Percentiles rank a stretch among this genome's conserved stretches.
phyloP scores from a whole-genome alignment of 495 filamentous ascomycete species.

The Umbilicaria muhlenbergii region DNA sequence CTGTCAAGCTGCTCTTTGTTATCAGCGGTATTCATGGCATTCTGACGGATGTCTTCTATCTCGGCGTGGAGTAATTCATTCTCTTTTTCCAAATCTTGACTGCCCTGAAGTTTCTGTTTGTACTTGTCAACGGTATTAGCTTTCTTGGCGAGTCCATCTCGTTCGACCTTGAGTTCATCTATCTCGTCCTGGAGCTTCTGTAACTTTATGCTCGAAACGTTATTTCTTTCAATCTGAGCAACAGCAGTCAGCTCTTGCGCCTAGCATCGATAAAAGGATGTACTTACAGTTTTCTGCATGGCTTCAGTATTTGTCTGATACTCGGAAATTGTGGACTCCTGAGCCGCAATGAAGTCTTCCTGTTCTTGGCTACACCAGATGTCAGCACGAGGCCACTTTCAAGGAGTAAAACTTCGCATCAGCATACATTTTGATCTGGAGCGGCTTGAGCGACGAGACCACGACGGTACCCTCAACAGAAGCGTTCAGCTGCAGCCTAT shows the following conservation, averaged over 20 bases:
- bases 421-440: conserved; percentile 25
- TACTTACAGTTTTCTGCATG: conserved; percentile 9
- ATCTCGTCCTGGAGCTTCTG: conserved; percentile 50
- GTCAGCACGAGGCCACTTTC: background rate
- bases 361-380: conserved; percentile 25
- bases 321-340: conserved; percentile 39
- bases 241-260: background rate
- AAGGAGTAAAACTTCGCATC: conserved; percentile 2
- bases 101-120: conserved; percentile 58
- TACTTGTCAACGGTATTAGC: conserved; percentile 63
- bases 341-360: conserved; percentile 38
- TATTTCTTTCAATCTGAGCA: conserved; percentile 6
- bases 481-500: conserved; percentile 28
- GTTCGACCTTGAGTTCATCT: conserved; percentile 54
- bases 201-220: conserved; percentile 22
- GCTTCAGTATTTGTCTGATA: conserved; percentile 17
- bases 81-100: conserved; percentile 56
- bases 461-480: conserved; percentile 13
- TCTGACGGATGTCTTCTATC: conserved; percentile 33
- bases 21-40: conserved; percentile 13
- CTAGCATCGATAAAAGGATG: background rate
- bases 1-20: conserved; percentile 12
- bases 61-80: conserved; percentile 46
- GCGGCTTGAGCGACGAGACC: conserved; percentile 17
- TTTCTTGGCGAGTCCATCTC: conserved; percentile 61